Conservation (phyloP, 1,139 yeast genomes). For the Kodamaea alishanica region DNA sequence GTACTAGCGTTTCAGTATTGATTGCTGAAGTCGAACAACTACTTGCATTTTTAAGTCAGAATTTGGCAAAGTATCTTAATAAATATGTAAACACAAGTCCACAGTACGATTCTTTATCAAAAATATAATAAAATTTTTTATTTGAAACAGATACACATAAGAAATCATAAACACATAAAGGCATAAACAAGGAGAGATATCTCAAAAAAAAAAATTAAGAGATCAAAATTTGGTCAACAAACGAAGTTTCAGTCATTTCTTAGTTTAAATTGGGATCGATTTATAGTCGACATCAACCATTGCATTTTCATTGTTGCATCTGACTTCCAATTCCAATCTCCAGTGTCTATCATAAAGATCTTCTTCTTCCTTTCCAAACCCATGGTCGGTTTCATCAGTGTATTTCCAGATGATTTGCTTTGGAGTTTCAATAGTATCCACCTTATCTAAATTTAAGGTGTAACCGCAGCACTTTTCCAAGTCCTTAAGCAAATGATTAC, state of each 20-base stretch:
- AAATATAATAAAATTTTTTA: conserved; percentile 9
- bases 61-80: conserved; percentile 43
- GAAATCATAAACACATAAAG: conserved; percentile 4
- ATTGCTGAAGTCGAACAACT: conserved; percentile 45
- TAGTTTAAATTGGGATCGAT: conserved; percentile 42
- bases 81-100: conserved; percentile 59
- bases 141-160: conserved; percentile 2
- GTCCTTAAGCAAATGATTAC: conserved; percentile 66
- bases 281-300: conserved; percentile 57
- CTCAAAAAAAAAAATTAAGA: background rate
- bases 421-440: conserved; percentile 47
- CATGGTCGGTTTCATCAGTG: conserved; percentile 51
- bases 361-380: conserved; percentile 46
- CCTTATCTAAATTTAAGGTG: conserved; percentile 50
- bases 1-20: conserved; percentile 57
- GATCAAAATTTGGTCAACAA: background rate
- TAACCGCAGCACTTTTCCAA: conserved; percentile 60
- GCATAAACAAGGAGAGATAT: background rate
- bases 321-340: conserved; percentile 54
- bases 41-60: conserved; percentile 50
- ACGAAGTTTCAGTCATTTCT: no score
- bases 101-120: conserved; percentile 50
- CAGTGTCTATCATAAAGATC: conserved; percentile 49
- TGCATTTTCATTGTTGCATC: conserved; percentile 58
- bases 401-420: conserved; percentile 47